Percentiles rank a stretch among this genome's conserved stretches.
These are phyloP conservation scores for Salvia sclarea DNA, from an alignment of 305 asterid genomes.

Conservation along the genomic window DNA sequence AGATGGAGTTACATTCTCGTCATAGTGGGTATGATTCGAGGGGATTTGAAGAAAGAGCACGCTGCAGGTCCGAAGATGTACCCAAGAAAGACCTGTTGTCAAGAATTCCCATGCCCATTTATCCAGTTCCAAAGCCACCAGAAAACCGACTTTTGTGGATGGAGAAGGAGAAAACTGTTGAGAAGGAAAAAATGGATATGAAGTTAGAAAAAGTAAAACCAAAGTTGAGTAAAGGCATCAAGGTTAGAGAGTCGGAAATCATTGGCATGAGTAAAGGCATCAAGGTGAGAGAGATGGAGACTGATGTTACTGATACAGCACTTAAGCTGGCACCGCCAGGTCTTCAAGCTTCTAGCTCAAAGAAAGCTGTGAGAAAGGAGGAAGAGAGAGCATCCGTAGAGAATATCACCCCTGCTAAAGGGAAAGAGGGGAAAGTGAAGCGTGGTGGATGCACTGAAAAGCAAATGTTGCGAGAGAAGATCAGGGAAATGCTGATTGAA, in stretches of 20 bases:
- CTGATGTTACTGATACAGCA: slow-evolving; percentile 58
- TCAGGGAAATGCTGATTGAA: slow-evolving; percentile 75
- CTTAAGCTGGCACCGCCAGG: slow-evolving; percentile 68
- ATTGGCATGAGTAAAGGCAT: slow-evolving; percentile 21
- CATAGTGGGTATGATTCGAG: slow-evolving; percentile 40
- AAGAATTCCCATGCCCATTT: slow-evolving; percentile 33
- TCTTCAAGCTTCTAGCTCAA: slow-evolving; percentile 49
- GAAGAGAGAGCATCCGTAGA: slow-evolving; percentile 43
- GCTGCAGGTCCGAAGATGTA: slow-evolving; percentile 42
- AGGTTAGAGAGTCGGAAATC: slow-evolving; percentile 28
- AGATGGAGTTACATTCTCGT: slow-evolving; percentile 45
- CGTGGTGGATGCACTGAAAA: slow-evolving; percentile 91
- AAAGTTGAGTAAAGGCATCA: slow-evolving; percentile 41
- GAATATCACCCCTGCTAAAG: slow-evolving; percentile 40
- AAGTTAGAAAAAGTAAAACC: slow-evolving; percentile 46
- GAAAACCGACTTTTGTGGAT: slow-evolving; percentile 39
- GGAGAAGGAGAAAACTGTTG: slow-evolving; percentile 43
- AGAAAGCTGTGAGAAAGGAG: slow-evolving; percentile 58
- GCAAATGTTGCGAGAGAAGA: slow-evolving; percentile 81
- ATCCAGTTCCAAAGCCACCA: slow-evolving; percentile 37
- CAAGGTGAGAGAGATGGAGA: slow-evolving; percentile 42
- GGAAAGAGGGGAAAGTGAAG: slow-evolving; percentile 58
- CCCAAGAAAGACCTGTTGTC: slow-evolving; percentile 43
- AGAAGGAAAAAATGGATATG: slow-evolving; percentile 48
- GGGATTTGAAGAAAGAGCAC: slow-evolving; percentile 51